Conservation (phyloP, 306 rosid genomes). For the Trichosanthes cucumerina region DNA sequence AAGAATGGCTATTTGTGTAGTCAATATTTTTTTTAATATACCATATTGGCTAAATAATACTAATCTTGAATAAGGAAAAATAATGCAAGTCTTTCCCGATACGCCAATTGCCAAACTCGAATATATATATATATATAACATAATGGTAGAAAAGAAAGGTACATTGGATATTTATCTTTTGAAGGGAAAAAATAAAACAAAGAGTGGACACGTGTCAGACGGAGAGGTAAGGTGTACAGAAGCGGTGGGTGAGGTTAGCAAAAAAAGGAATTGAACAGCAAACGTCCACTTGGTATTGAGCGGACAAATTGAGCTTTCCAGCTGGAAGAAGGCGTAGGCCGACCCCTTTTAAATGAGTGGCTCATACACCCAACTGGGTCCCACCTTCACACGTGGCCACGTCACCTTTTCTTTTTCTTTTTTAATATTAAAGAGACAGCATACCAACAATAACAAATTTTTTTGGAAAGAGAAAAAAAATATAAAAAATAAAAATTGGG, state of each 20-base stretch:
- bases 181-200: neutral
- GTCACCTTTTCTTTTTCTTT: neutral
- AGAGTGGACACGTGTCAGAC: neutral
- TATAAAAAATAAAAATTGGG: too few species aligned
- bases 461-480: too few species aligned
- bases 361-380: neutral
- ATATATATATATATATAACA: too few species aligned
- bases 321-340: neutral
- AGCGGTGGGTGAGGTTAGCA: neutral
- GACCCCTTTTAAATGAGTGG: conserved; percentile 3
- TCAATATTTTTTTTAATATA: too few species aligned
- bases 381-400: conserved; percentile 10
- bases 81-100: too few species aligned
- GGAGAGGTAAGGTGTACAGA: neutral
- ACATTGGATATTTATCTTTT: too few species aligned
- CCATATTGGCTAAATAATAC: too few species aligned
- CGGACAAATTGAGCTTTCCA: conserved; percentile 7
- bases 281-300: neutral
- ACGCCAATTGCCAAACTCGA: too few species aligned
- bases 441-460: neutral
- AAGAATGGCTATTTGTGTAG: too few species aligned
- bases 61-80: too few species aligned
- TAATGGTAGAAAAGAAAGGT: too few species aligned
- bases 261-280: neutral
- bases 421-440: neutral